Base-by-base conservation (phyloP, 2,329 filamentous ascomycete genomes). In the Microsporum ferrugineum region DNA sequence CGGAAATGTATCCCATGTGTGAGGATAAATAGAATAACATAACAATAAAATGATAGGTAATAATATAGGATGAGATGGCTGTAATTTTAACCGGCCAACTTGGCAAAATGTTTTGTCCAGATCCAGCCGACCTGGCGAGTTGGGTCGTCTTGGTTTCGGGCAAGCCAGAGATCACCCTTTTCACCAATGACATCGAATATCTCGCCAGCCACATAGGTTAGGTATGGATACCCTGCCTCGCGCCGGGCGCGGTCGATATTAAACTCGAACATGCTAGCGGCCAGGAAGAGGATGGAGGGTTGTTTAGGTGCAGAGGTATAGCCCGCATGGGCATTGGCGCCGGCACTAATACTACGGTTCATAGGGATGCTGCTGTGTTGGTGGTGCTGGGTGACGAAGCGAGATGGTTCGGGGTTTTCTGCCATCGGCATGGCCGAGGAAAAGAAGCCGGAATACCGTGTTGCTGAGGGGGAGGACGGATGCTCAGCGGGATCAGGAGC, bases 41-140 rank as follows among this genome's bases (percentile, higher is more conserved):
- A 55, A 57, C 49, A 55, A 57, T n/a, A 43, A 47, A 55, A 57
- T 41, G 36, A 51, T 51, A 57, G 49, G 41, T 41, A 36, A 7
- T 41, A 51, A 43, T 51, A 12, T 12, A 12, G 27, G 39, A 36
- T 6, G 33, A 8, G n/a, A 34, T 12, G 12, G 36, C 29, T 17
- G 34, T 34, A 47, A 14, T 6, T 14, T 33, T 62, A 65, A 31
- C 59, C 61, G 39, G 63, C 63, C 33, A 83, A 70, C 60, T 79
- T 79, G 47, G 88, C 88, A 79, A 99, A 99, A 77, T 99, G 94
- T 74, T 96, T 96, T 69, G 91, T 95, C 94, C 94, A 99, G 69
- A 99, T 96, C 94, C 94, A 99, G 58, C 94, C 94, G 38, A 97
- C 86, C 65, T 85, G 82, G 65, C 88, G 83, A 8, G 79, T 80